Conservation (phyloP, 495 filamentous ascomycete species). For the Letharia lupina region DNA sequence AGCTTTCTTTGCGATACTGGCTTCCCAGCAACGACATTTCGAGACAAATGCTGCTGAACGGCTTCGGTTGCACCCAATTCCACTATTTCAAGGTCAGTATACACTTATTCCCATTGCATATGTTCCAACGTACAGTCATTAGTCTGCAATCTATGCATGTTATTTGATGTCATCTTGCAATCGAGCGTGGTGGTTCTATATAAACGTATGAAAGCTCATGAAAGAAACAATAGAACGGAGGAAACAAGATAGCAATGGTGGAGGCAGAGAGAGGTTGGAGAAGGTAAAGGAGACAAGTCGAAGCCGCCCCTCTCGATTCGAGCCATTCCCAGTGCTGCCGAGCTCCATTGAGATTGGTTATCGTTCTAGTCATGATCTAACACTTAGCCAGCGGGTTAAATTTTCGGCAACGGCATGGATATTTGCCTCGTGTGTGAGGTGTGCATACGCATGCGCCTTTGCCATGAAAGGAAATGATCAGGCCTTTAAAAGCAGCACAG, state of each 20-base stretch:
- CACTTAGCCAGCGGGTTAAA: not conserved
- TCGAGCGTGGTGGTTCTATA: not conserved
- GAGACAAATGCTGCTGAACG: conserved; percentile 36
- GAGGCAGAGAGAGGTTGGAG: not conserved
- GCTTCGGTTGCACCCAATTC: conserved; percentile 45
- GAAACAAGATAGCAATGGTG: not conserved
- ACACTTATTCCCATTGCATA: not conserved
- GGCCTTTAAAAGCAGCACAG: not conserved
- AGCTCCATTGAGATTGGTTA: not conserved
- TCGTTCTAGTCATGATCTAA: not conserved
- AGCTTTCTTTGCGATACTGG: conserved; percentile 42
- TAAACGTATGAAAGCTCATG: not conserved
- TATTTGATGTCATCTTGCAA: conserved; percentile 10
- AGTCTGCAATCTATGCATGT: conserved; percentile 16
- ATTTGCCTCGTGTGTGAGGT: not conserved
- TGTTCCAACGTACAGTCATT: conserved; percentile 17
- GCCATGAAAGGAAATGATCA: not conserved
- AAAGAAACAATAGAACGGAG: not conserved
- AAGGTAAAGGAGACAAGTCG: not conserved
- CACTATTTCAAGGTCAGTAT: conserved; percentile 6
- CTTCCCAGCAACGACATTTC: conserved; percentile 37
- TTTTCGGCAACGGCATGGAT: not conserved
- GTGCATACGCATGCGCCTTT: not conserved
- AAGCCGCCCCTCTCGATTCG: not conserved
- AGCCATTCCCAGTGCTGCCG: not conserved